A percentile compares a stretch with the other conserved stretches of the same genome.
Evolutionary conservation across 345 rosid genomes (phyloP).

Genomic region (Populus ilicifolia): DNA sequence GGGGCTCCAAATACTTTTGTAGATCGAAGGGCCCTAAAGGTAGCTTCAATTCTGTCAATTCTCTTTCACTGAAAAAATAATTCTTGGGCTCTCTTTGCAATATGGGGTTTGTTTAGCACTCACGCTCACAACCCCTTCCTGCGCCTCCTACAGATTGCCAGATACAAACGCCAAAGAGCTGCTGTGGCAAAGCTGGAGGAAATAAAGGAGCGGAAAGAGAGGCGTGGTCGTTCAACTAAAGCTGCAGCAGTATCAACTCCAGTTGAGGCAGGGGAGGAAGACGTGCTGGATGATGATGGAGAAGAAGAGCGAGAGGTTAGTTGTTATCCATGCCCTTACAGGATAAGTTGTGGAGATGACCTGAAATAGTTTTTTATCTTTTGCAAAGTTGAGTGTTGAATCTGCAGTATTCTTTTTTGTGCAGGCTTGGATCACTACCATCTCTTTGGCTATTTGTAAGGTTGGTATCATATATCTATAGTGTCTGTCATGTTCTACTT

Average conservation of each 20-base stretch:
- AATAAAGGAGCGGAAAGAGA: conserved; percentile 82
- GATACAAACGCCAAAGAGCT: conserved; percentile 77
- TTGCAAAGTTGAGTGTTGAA: not conserved
- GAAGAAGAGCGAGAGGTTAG: conserved; percentile 98
- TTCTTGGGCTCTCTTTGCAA: not conserved
- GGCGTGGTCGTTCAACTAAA: conserved; percentile 67
- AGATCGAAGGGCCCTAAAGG: conserved; percentile 86
- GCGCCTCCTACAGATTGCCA: conserved; percentile 54
- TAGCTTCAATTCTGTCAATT: conserved; percentile 5
- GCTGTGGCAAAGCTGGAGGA: conserved; percentile 80
- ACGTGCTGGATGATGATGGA: conserved; percentile 74
- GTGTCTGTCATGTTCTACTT: not conserved
- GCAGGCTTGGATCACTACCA: conserved; percentile 93
- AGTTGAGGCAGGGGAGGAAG: conserved; percentile 81
- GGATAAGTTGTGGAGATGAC: not conserved
- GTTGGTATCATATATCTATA: conserved; percentile 37
- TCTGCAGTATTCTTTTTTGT: not conserved
- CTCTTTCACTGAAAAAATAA: not conserved
- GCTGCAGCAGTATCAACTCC: conserved; percentile 81
- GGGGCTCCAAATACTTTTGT: conserved; percentile 51
- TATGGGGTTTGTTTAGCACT: not conserved
- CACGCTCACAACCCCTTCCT: not conserved
- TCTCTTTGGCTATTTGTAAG: conserved; percentile 73
- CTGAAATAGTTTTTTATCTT: not conserved
- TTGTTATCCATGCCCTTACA: not conserved